These are phyloP conservation scores for Solanum piurae DNA, from an alignment of 257 asterid species.

Conservation along the genomic window DNA sequence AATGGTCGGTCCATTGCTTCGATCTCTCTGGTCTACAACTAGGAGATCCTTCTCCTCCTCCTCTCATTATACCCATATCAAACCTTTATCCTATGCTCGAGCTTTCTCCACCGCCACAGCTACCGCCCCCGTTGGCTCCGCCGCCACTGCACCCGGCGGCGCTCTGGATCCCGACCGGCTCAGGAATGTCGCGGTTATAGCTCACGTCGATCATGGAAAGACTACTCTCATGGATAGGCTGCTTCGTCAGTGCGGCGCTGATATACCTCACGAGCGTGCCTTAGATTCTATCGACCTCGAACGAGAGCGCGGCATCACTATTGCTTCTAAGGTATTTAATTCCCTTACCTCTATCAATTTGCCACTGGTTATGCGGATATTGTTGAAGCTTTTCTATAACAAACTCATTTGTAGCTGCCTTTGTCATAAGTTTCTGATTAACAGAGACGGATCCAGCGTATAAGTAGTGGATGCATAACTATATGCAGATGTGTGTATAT, in stretches of 20 bases:
- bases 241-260: conserved; percentile 97
- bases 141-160: conserved; percentile 18
- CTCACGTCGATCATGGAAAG: conserved; percentile 97
- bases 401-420: background rate
- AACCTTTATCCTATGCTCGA: conserved; percentile 20
- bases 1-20: conserved; percentile 62
- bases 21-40: conserved; percentile 47
- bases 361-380: background rate
- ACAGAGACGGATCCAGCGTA: background rate
- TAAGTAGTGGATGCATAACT: background rate
- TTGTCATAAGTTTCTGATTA: background rate
- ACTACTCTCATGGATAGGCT: conserved; percentile 98
- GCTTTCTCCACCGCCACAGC: conserved; percentile 43
- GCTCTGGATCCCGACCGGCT: conserved; percentile 56
- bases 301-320: conserved; percentile 96
- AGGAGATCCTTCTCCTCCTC: conserved; percentile 16
- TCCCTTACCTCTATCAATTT: background rate
- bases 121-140: conserved; percentile 24
- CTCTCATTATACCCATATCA: conserved; percentile 11
- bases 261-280: conserved; percentile 92
- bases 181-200: conserved; percentile 91
- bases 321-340: conserved; percentile 73
- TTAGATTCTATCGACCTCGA: conserved; percentile 88
- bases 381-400: background rate
- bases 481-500: background rate